phyloP scores from a whole-genome alignment of 441 rosid genomes.

The Monsonia emarginata region DNA sequence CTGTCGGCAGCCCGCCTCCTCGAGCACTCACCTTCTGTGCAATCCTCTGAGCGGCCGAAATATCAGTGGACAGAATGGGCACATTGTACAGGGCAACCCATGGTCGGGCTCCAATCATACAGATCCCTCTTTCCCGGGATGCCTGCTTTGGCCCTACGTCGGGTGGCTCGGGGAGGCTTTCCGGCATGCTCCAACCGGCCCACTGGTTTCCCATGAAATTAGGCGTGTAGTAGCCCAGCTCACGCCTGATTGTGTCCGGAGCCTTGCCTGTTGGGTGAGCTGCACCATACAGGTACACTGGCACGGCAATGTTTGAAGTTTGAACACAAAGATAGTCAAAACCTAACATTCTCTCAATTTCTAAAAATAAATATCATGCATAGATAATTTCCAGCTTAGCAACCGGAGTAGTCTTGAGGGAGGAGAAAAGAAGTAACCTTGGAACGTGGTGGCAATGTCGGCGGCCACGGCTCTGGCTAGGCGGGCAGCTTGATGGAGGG shows the following conservation, averaged over 20 bases:
- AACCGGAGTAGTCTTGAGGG: too few species aligned
- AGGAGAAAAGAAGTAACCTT: conserved; percentile 26
- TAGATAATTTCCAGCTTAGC: too few species aligned
- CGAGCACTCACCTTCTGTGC: conserved; percentile 51
- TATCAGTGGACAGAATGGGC: conserved; percentile 39
- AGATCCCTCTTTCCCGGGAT: conserved; percentile 33
- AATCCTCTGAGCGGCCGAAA: conserved; percentile 28
- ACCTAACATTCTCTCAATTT: too few species aligned
- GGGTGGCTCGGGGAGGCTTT: conserved; percentile 29
- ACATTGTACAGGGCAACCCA: conserved; percentile 48
- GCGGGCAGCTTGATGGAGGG: conserved; percentile 55
- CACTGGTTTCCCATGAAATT: conserved; percentile 47
- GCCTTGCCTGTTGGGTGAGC: conserved; percentile 54
- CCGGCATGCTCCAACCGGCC: conserved; percentile 40
- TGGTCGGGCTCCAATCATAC: conserved; percentile 44
- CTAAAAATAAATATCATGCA: too few species aligned
- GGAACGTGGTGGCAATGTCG: conserved; percentile 43
- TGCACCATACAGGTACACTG: conserved; percentile 44
- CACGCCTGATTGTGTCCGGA: conserved; percentile 44
- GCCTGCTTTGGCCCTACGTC: conserved; percentile 39
- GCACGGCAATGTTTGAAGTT: conserved; percentile 37
- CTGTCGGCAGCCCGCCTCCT: conserved; percentile 52
- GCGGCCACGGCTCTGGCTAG: conserved; percentile 46
- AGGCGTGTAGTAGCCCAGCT: conserved; percentile 52
- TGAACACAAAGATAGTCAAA: too few species aligned